Conservation (phyloP, 805 yeast genomes). For the Candida nonsorbophila region DNA sequence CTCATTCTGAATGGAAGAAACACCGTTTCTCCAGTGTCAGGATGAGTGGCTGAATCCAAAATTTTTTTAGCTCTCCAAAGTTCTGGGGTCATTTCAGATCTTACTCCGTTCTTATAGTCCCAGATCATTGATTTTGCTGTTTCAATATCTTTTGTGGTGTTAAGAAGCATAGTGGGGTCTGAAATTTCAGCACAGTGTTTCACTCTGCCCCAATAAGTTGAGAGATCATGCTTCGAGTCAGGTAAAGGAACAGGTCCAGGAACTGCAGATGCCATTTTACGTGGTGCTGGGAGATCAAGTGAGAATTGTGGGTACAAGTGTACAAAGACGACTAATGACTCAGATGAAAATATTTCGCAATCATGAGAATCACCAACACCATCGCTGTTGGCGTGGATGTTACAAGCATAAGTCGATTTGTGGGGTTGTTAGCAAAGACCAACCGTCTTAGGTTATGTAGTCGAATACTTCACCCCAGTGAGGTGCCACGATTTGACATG, state of each 20-base stretch:
- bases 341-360: too few species aligned
- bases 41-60: slow-evolving; percentile 90
- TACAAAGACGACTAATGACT: too few species aligned
- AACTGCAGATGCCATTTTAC: slow-evolving; percentile 83
- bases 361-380: slow-evolving; percentile 8
- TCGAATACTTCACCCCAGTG: slow-evolving; percentile 47
- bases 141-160: slow-evolving; percentile 57
- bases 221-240: slow-evolving; percentile 69
- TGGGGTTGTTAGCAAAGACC: slow-evolving; percentile 29
- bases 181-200: slow-evolving; percentile 90
- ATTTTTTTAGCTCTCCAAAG: slow-evolving; percentile 86
- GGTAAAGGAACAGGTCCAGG: slow-evolving; percentile 81
- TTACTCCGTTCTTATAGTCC: slow-evolving; percentile 67
- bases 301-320: too few species aligned
- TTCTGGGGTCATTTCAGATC: slow-evolving; percentile 63
- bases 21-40: slow-evolving; percentile 94
- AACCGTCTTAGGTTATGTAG: slow-evolving; percentile 32
- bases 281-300: too few species aligned
- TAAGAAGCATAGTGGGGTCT: slow-evolving; percentile 85
- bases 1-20: slow-evolving; percentile 95
- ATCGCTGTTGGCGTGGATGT: slow-evolving; percentile 58
- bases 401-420: slow-evolving; percentile 42
- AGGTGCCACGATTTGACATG: slow-evolving; percentile 23
- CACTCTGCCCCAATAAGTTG: slow-evolving; percentile 90
- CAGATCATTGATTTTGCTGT: slow-evolving; percentile 61